Evolutionary conservation across 495 filamentous ascomycete genomes (phyloP), one percentile per base, ranked within the genome.

Genomic region (Amphirosellinia nigrospora): DNA sequence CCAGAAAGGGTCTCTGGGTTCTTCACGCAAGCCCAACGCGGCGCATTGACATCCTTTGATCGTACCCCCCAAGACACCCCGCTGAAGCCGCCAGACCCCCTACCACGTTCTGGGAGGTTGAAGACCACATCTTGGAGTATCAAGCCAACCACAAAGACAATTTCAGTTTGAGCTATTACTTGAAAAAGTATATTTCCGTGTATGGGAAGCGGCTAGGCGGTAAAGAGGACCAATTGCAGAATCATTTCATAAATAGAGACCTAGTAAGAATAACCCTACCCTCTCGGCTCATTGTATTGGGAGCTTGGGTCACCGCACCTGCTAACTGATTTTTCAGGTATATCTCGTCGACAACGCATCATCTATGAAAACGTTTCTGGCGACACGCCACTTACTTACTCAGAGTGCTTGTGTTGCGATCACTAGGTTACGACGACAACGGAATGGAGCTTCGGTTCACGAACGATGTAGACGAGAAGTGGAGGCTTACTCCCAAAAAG

Each of bases 341-440:
- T 78, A 74, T 55, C 70, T 78, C 19, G 75, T 78, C 23, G 76
- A 78, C 64, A 77, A 78, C 36, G 76, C 69, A 2, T 70, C 71
- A 23, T 69, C 76, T 10, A 78, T 78, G 76, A 32, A 32, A 58
- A 16, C 15, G 52, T 4, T 64, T 76, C 53, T 81, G 79, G 79
- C 16, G 52, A 16, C 69, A 75, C 36, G 76, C 71, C 30, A 74
- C 60, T 0, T 71, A 68, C 43, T 6, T 79, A 0, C 64, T 77
- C 4, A 62, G 71, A 43, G 74, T 77, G 8, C 68, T 79, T 3
- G 73, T 72, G 15, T 74, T 74, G 76, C 76, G 78, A 58, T 67
- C 72, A 11, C 30, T 70, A 5, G 70, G 71, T 8, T 69, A 73
- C 11, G 79, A 81, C 43, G 61, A 65, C 39, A 74, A 81, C 64